Evolutionary conservation across 2,329 filamentous ascomycete genomes (phyloP).

Genomic region (Venturia aucupariae): DNA sequence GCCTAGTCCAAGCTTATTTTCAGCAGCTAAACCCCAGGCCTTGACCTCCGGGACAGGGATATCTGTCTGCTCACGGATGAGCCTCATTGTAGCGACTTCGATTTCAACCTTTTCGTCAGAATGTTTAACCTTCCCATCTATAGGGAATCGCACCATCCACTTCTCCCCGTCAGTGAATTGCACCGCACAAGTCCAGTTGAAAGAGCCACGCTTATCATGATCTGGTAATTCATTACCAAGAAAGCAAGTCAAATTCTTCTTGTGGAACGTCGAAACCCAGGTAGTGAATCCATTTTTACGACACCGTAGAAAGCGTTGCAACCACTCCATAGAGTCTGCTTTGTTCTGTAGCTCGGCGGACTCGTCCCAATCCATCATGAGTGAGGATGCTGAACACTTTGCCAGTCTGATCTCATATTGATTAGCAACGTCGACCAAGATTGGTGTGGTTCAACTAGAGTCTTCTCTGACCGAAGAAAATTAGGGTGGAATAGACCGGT

Average conservation of each 20-base stretch:
- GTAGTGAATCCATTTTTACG: not conserved
- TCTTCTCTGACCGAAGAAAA: too few relatives aligned
- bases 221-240: not conserved
- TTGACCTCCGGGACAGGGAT: slow-evolving; percentile 23
- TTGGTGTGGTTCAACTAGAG: too few relatives aligned
- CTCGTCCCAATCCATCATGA: too few relatives aligned
- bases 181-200: not conserved
- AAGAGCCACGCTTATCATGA: not conserved
- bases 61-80: slow-evolving; percentile 21
- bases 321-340: too few relatives aligned
- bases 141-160: slow-evolving; percentile 19
- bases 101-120: slow-evolving; percentile 25
- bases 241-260: not conserved
- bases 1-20: slow-evolving; percentile 22
- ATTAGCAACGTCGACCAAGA: too few relatives aligned
- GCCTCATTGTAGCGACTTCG: slow-evolving; percentile 22
- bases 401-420: too few relatives aligned
- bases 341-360: too few relatives aligned
- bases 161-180: not conserved
- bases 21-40: slow-evolving; percentile 23
- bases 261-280: not conserved
- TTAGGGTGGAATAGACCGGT: too few relatives aligned
- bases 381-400: too few relatives aligned
- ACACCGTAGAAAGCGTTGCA: not conserved
- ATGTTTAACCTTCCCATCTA: slow-evolving; percentile 22